Conservation (phyloP, 2,329 filamentous ascomycete species). For the Ceratocystis alfenasii region DNA sequence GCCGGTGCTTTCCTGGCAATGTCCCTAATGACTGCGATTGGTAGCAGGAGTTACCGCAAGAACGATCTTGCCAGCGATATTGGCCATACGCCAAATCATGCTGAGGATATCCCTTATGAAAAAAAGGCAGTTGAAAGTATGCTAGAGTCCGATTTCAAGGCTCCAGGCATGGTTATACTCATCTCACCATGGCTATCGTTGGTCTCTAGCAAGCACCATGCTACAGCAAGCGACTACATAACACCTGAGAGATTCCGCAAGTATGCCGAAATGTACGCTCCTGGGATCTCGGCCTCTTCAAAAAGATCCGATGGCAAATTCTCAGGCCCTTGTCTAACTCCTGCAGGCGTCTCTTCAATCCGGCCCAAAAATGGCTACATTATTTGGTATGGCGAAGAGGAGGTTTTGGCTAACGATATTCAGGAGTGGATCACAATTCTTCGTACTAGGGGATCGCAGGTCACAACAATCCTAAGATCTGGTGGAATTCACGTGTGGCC, state of each 20-base stretch:
- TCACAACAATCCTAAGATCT: conserved; percentile 48
- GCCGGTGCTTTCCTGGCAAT: conserved; percentile 65
- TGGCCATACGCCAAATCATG: background rate
- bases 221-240: conserved; percentile 65
- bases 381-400: conserved; percentile 62
- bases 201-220: conserved; percentile 52
- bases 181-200: conserved; percentile 75
- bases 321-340: background rate
- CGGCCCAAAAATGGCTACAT: conserved; percentile 52
- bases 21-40: conserved; percentile 43
- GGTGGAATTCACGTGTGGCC: conserved; percentile 75
- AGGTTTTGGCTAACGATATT: conserved; percentile 64
- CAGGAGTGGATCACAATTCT: conserved; percentile 37
- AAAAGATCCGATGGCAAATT: background rate
- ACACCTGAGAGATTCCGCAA: conserved; percentile 52
- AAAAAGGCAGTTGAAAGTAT: conserved; percentile 13
- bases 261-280: conserved; percentile 56
- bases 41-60: conserved; percentile 11
- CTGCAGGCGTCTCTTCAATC: conserved; percentile 5
- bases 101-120: background rate
- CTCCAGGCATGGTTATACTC: conserved; percentile 48
- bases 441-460: conserved; percentile 33
- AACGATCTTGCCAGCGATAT: conserved; percentile 13
- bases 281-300: conserved; percentile 25
- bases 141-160: conserved; percentile 19